Base-by-base conservation (phyloP, 345 rosid species). In the Excoecaria cochinchinensis region DNA sequence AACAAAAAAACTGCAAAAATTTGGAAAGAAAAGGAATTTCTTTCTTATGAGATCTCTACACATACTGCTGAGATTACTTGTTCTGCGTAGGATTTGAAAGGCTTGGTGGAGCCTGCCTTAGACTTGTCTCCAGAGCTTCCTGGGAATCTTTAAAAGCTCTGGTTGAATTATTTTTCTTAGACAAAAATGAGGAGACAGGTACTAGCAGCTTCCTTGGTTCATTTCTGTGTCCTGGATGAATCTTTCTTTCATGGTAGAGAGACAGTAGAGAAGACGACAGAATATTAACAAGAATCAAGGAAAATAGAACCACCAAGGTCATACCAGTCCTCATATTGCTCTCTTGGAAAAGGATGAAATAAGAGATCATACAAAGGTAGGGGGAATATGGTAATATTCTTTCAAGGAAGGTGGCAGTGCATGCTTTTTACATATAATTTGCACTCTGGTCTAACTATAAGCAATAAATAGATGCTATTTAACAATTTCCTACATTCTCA, bases 61-160 rank as follows among this genome's bases (percentile, higher is more conserved):
- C 53, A 44, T 13, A 47, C 53, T 4, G 50, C 48, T 66, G 70
- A 62, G 36, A 52, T 80, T 68, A 78, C 84, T 85, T 80, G 86
- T 87, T 89, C 76, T 84, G 87, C 60, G 71, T 82, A 46, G 93
- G 91, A 79, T 87, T 89, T 48, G 90, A 75, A 67, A 39, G 81
- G 50, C 87, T 89, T 47, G 81, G 80, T 0, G 91, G 90, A 15
- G 86, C 90, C 66, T 78, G 81, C 76, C 77, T 79, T 12, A 87
- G 84, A 78, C 85, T 85, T 38, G 83, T 76, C 70, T 77, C 85
- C 80, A 78, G 67, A n/a, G 76, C 82, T 77, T 80, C 79, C 75
- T 72, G 55, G 57, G 81, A 70, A 75, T 76, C 79, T 72, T 73
- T 63, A 69, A 10, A 24, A 21, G 84, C 83, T 38, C 55, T 74